Evolutionary conservation across 148 eudicot species (phyloP).

Genomic region (Chenopodium suecicum): DNA sequence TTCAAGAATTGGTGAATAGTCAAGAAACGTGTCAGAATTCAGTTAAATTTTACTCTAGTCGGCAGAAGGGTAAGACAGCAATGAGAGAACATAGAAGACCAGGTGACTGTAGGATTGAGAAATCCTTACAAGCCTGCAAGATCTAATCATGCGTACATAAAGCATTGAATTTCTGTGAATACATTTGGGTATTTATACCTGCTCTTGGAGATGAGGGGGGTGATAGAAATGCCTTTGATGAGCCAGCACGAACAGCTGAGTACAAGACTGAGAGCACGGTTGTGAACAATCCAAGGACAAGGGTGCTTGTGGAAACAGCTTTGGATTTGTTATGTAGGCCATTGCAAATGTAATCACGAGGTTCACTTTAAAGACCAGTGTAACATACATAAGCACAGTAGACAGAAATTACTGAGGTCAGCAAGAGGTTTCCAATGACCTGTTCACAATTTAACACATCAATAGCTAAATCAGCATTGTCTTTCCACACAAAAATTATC

Average conservation of each 20-base stretch:
- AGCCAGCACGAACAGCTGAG: slow-evolving; percentile 99
- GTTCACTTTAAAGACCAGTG: slow-evolving; percentile 88
- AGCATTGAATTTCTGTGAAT: neutral
- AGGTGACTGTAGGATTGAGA: neutral
- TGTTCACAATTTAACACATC: slow-evolving; percentile 34
- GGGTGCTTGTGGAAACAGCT: slow-evolving; percentile 70
- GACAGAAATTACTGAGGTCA: slow-evolving; percentile 89
- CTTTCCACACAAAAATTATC: neutral
- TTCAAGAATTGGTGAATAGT: neutral
- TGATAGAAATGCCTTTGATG: slow-evolving; percentile 83
- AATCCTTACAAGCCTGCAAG: neutral
- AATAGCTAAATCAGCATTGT: neutral
- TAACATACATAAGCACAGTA: slow-evolving; percentile 95
- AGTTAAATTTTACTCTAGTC: neutral
- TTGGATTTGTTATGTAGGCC: slow-evolving; percentile 67
- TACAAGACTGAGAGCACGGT: slow-evolving; percentile 91
- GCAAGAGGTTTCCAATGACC: slow-evolving; percentile 97
- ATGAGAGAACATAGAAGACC: neutral
- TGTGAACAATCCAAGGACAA: slow-evolving; percentile 90
- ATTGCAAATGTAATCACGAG: slow-evolving; percentile 84
- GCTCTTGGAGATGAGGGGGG: slow-evolving; percentile 98
- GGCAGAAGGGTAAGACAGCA: neutral
- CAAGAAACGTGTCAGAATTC: neutral
- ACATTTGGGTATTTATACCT: slow-evolving; percentile 38
- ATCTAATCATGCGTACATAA: neutral